Evolutionary conservation across 2,329 filamentous ascomycete genomes (phyloP).

Genomic region (Neodidymelliopsis sp.): DNA sequence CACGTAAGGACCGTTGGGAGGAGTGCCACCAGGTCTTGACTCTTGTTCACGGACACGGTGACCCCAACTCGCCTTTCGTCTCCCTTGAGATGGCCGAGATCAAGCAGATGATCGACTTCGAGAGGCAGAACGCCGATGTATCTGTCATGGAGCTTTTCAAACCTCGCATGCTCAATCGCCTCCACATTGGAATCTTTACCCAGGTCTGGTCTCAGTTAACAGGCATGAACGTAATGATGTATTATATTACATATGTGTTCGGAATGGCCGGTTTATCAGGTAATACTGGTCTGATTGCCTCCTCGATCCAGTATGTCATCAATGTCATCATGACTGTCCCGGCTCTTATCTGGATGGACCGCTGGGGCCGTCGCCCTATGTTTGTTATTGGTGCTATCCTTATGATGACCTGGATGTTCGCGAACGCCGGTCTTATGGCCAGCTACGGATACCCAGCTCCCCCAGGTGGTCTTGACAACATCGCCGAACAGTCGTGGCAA

Average conservation of each 20-base stretch:
- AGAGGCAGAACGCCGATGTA: constrained; percentile 72
- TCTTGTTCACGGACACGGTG: constrained; percentile 62
- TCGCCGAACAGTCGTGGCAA: constrained; percentile 52
- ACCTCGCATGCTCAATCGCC: constrained; percentile 77
- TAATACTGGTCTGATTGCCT: constrained; percentile 68
- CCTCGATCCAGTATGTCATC: constrained; percentile 77
- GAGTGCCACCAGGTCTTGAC: constrained; percentile 52
- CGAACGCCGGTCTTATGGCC: constrained; percentile 68
- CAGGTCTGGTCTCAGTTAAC: constrained; percentile 81
- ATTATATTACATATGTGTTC: constrained; percentile 66
- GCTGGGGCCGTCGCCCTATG: constrained; percentile 75
- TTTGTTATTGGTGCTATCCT: constrained; percentile 70
- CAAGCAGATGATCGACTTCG: constrained; percentile 75
- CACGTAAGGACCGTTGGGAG: constrained; percentile 55
- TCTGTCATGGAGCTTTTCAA: constrained; percentile 76
- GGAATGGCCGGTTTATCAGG: constrained; percentile 72
- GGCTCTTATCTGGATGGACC: constrained; percentile 76
- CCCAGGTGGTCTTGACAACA: constrained; percentile 50
- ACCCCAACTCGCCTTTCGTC: constrained; percentile 71
- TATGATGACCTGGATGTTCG: constrained; percentile 70
- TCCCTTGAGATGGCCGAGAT: constrained; percentile 75
- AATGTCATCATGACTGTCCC: constrained; percentile 82
- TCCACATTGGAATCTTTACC: constrained; percentile 73
- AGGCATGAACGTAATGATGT: constrained; percentile 78
- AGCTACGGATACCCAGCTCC: constrained; percentile 60